phyloP scores from a whole-genome alignment of 1,284 basidiomycete species.

The Pyrrhoderma lamaoense region DNA sequence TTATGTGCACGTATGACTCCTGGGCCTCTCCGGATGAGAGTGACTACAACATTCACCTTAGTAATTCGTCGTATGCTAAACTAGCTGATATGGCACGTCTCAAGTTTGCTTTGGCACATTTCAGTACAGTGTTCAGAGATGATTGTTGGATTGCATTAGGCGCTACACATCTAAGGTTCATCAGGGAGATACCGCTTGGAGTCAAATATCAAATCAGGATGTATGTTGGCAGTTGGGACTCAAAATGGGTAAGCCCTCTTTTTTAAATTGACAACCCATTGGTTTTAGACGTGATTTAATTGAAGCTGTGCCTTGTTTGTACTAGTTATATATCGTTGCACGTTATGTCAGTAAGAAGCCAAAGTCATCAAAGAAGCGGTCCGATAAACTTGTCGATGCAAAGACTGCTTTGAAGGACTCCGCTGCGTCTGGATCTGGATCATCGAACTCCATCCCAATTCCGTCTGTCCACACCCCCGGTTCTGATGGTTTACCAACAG shows the following conservation, averaged over 20 bases:
- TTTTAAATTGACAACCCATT: not conserved
- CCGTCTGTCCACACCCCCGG: constrained; percentile 25
- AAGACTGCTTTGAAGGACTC: constrained; percentile 15
- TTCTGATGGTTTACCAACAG: constrained; percentile 7
- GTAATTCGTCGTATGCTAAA: constrained; percentile 74
- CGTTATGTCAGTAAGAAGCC: constrained; percentile 58
- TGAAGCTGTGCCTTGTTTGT: not conserved
- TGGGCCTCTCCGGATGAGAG: constrained; percentile 63
- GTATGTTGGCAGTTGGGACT: constrained; percentile 67
- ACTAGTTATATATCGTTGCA: constrained; percentile 54
- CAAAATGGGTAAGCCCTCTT: constrained; percentile 68
- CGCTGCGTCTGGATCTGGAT: constrained; percentile 9
- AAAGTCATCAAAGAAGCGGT: constrained; percentile 11
- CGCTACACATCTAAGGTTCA: constrained; percentile 66
- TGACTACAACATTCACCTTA: constrained; percentile 66
- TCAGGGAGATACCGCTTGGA: constrained; percentile 75
- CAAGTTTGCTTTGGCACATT: constrained; percentile 39
- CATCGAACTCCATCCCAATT: constrained; percentile 19
- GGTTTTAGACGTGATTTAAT: no score
- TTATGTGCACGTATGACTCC: constrained; percentile 32
- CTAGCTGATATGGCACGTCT: constrained; percentile 46
- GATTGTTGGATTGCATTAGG: constrained; percentile 68
- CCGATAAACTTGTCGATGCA: constrained; percentile 12
- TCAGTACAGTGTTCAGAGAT: constrained; percentile 56
- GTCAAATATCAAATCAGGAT: constrained; percentile 62